phyloP scores from a whole-genome alignment of 176 grass and related monocot genomes.

The Oryza punctata region DNA sequence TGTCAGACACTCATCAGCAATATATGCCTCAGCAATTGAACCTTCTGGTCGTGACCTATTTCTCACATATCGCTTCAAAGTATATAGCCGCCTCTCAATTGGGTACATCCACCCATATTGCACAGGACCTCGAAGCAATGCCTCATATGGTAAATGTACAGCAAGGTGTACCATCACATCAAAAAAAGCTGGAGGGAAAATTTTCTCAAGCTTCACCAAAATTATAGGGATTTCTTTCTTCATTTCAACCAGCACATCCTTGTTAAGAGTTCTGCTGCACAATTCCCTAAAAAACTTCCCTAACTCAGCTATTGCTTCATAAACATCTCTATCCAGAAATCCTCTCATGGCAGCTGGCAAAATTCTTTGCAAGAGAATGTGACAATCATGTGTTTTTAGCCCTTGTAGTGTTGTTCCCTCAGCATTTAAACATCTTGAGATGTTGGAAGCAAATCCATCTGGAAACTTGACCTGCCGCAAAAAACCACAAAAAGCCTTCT shows the following conservation, averaged over 20 bases:
- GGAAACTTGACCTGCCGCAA: not conserved
- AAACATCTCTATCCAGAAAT: not conserved
- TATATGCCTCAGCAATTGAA: not conserved
- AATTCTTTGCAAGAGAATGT: not conserved
- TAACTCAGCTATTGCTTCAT: not conserved
- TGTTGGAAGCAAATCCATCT: too few species aligned
- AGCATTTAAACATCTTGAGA: too few species aligned
- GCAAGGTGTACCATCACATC: too few species aligned
- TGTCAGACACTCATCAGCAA: not conserved
- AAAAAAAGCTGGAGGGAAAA: too few species aligned
- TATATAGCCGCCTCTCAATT: not conserved
- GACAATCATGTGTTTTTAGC: not conserved
- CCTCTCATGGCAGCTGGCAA: not conserved
- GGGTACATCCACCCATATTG: too few species aligned
- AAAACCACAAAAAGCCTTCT: not conserved
- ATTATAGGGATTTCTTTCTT: too few species aligned
- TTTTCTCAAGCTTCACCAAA: too few species aligned
- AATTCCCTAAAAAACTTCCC: not conserved
- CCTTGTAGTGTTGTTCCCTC: not conserved
- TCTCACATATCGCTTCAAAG: not conserved
- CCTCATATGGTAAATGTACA: too few species aligned
- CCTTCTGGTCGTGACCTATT: too few species aligned
- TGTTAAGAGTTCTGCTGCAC: not conserved
- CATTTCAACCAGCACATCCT: not conserved
- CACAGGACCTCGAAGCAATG: too few species aligned